Evolutionary conservation across 768 basidiomycete genomes (phyloP).

Genomic region (Guyanaporus albipodus): DNA sequence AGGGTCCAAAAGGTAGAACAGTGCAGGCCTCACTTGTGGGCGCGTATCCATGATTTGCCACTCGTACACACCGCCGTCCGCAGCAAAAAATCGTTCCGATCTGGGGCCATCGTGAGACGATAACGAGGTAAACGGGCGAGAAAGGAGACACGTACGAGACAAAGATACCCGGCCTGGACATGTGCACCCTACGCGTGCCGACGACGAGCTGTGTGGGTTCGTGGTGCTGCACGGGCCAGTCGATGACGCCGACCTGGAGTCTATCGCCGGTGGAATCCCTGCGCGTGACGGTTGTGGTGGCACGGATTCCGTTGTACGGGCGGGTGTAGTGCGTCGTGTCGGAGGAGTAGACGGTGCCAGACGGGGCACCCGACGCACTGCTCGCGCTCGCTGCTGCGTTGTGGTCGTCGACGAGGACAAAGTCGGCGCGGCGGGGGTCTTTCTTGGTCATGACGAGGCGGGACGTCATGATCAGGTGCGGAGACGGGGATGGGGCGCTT

Average conservation of each 20-base stretch:
- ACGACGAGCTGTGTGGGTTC: slow-evolving; percentile 17
- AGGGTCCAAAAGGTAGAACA: too few species aligned
- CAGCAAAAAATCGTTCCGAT: slow-evolving; percentile 25
- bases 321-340: slow-evolving; percentile 13
- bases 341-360: slow-evolving; percentile 15
- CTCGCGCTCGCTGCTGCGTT: neutral
- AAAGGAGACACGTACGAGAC: slow-evolving; percentile 17
- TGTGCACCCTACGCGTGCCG: slow-evolving; percentile 24
- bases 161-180: slow-evolving; percentile 20
- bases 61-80: slow-evolving; percentile 22
- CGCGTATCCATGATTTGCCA: slow-evolving; percentile 26
- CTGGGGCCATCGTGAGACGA: neutral
- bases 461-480: slow-evolving; percentile 20
- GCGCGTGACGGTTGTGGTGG: slow-evolving; percentile 25
- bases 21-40: slow-evolving; percentile 18
- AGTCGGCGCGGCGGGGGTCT: slow-evolving; percentile 27
- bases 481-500: neutral
- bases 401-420: slow-evolving; percentile 8
- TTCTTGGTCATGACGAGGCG: slow-evolving; percentile 20
- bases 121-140: too few species aligned
- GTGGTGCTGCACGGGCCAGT: slow-evolving; percentile 20
- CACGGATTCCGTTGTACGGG: slow-evolving; percentile 9
- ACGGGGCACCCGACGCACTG: too few species aligned
- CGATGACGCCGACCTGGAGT: slow-evolving; percentile 28
- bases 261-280: slow-evolving; percentile 16